Evolutionary conservation across 2,329 filamentous ascomycete genomes (phyloP).

Genomic region (Ciborinia camelliae): DNA sequence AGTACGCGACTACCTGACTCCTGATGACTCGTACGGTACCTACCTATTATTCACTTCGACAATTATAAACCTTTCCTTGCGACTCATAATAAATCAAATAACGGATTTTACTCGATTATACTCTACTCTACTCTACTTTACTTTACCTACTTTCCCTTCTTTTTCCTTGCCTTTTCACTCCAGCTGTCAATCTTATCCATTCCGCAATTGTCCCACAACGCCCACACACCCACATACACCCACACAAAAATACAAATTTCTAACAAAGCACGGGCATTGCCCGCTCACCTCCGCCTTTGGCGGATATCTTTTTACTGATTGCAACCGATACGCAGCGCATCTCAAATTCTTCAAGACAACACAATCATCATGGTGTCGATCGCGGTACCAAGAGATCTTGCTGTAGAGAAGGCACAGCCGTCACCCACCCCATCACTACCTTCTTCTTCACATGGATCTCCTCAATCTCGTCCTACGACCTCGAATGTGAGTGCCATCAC

Average conservation of each 20-base stretch:
- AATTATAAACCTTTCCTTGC: background rate
- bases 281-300: slow-evolving; percentile 27
- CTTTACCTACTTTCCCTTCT: background rate
- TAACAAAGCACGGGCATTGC: slow-evolving; percentile 29
- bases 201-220: background rate
- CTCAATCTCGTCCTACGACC: slow-evolving; percentile 27
- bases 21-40: no score
- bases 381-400: slow-evolving; percentile 28
- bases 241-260: slow-evolving; percentile 16
- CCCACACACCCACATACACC: background rate
- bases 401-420: slow-evolving; percentile 26
- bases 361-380: slow-evolving; percentile 33
- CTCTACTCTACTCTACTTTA: no score
- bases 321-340: slow-evolving; percentile 17
- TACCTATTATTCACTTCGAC: background rate
- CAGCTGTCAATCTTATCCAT: background rate
- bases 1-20: no score
- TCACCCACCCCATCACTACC: slow-evolving; percentile 32
- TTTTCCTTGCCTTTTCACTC: background rate
- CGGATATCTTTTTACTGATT: slow-evolving; percentile 22
- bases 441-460: slow-evolving; percentile 31
- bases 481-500: slow-evolving; percentile 30
- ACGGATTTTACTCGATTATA: no score
- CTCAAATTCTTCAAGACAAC: slow-evolving; percentile 8
- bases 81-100: background rate